Evolutionary conservation across 805 yeast species (phyloP).

Genomic region (Saturnispora hagleri): DNA sequence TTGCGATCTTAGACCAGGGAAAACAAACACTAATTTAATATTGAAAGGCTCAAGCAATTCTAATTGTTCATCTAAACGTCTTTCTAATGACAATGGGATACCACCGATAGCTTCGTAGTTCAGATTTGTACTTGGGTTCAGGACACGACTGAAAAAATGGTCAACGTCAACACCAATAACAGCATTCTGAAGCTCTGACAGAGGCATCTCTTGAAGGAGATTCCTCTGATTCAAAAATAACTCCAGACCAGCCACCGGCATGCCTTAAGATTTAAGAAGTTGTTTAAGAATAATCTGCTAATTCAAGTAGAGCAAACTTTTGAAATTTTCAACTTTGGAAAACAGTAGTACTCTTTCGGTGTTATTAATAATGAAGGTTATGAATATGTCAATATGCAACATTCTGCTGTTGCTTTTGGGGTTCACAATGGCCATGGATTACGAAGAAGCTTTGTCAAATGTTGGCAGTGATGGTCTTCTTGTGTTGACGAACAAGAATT

Average conservation of each 20-base stretch:
- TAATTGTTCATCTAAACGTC: conserved; percentile 53
- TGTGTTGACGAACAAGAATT: conserved; percentile 50
- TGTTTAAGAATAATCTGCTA: not conserved
- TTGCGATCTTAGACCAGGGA: conserved; percentile 51
- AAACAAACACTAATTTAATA: conserved; percentile 73
- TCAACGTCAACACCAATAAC: conserved; percentile 78
- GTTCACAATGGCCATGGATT: conserved; percentile 15
- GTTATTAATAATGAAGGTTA: not conserved
- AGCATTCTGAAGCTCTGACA: conserved; percentile 56
- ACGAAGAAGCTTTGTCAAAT: conserved; percentile 12
- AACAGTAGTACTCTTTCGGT: not conserved
- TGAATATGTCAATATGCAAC: not conserved
- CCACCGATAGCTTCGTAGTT: conserved; percentile 75
- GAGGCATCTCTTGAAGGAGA: conserved; percentile 41
- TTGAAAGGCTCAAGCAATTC: conserved; percentile 47
- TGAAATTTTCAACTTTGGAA: not conserved
- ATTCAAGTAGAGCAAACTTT: not conserved
- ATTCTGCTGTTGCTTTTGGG: conserved; percentile 9
- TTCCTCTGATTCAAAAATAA: not conserved
- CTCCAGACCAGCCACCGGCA: conserved; percentile 4
- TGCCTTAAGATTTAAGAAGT: not conserved
- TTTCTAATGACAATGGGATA: conserved; percentile 53
- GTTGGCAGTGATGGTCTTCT: conserved; percentile 12
- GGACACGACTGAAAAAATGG: conserved; percentile 59
- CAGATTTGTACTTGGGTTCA: conserved; percentile 58